phyloP scores from a whole-genome alignment of 192 early-diverging fungal species.

The Mortierella antarctica region DNA sequence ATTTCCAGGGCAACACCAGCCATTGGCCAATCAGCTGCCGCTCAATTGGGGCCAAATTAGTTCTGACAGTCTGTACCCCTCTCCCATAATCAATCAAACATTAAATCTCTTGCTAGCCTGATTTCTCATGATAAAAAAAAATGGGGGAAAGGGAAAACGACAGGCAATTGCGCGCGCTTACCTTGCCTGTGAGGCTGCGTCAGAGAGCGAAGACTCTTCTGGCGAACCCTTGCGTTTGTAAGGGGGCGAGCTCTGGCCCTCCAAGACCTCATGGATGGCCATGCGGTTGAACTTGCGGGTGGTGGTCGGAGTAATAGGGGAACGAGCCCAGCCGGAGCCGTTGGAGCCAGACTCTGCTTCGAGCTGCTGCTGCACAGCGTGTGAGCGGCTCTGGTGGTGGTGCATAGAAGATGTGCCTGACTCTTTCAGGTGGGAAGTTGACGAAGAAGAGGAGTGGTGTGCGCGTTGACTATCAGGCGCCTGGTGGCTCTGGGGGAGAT shows the following conservation, averaged over 20 bases:
- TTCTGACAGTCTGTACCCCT: neutral
- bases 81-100: neutral
- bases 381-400: slow-evolving; percentile 24
- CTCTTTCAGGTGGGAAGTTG: slow-evolving; percentile 11
- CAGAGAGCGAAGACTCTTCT: slow-evolving; percentile 29
- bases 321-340: slow-evolving; percentile 15
- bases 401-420: slow-evolving; percentile 6
- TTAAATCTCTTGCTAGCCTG: neutral
- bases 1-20: too few relatives aligned
- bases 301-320: slow-evolving; percentile 48
- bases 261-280: slow-evolving; percentile 53
- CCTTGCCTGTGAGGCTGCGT: slow-evolving; percentile 24
- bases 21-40: too few relatives aligned
- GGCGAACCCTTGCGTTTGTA: slow-evolving; percentile 54
- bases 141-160: neutral
- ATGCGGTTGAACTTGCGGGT: slow-evolving; percentile 48
- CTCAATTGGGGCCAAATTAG: neutral
- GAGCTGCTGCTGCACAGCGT: slow-evolving; percentile 23
- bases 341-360: slow-evolving; percentile 28
- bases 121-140: neutral
- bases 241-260: slow-evolving; percentile 22
- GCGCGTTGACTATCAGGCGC: neutral
- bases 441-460: slow-evolving; percentile 6
- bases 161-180: slow-evolving; percentile 3
- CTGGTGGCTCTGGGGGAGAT: slow-evolving; percentile 1